Evolutionary conservation across 345 rosid genomes (phyloP), one percentile per base, ranked within the genome.

Genomic region (Syzygium aqueum): DNA sequence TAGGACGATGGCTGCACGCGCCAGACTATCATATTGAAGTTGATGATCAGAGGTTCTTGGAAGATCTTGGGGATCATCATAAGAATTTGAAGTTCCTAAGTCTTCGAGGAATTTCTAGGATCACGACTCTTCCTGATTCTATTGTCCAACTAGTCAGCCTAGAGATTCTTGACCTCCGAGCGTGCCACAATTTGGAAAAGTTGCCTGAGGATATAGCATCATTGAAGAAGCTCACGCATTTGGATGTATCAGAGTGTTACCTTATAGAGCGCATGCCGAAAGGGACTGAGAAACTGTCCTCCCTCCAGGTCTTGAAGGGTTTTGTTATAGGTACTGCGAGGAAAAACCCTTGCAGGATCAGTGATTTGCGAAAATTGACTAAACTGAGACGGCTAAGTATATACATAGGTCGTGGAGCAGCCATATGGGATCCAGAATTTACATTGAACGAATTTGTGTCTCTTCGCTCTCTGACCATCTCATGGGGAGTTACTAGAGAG

Each of bases 81-180:
- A 88, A 53, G 80, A 67, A 85, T 9, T 83, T 91, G 57, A 93
- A 88, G 90, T 87, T 88, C 65, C 86, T 92, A 57, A 88, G 92
- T 50, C 88, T 93, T 28, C 88, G 91, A 86, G 94, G 93, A 37
- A 85, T 93, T 15, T 93, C 92, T 7, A 85, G 92, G 67, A 92
- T 93, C 16, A 51, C 30, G 5, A 73, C 5, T 87, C 89, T 92
- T 65, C 92, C 93, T 9, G 19, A 33, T 77, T 85, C 78, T 21
- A 53, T 90, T 21, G 49, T 52, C 22, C 27, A 84, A 19, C 91
- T 90, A 12, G 13, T 46, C 33, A 77, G 8, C 63, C 87, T 92
- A 19, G 85, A 56, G 85, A 90, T 91, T 46, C 89, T 92, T 19
- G 91, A 92, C 86, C 90, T 90, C 40, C 87, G 86, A 82, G 88